Conservation (phyloP, 2,329 filamentous ascomycete genomes). For the Ceratocystis huliohia region DNA sequence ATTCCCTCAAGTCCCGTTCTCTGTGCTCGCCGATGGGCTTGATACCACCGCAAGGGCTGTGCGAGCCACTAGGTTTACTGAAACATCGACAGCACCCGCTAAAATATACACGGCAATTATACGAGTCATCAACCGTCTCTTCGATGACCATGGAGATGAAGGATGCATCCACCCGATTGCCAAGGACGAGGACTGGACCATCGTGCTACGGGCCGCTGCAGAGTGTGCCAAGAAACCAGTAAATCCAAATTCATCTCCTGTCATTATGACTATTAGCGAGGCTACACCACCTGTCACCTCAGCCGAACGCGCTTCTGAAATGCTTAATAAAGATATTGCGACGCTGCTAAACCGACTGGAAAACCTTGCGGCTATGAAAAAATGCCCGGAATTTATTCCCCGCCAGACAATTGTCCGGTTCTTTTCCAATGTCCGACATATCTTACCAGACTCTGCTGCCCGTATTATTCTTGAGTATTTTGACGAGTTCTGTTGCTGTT, state of each 20-base stretch:
- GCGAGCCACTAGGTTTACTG: slow-evolving; percentile 14
- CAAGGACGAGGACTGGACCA: slow-evolving; percentile 53
- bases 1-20: slow-evolving; percentile 47
- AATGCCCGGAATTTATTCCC: slow-evolving; percentile 45
- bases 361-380: slow-evolving; percentile 33
- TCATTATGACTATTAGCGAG: neutral
- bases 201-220: slow-evolving; percentile 46
- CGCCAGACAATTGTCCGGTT: slow-evolving; percentile 54
- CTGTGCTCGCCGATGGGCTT: slow-evolving; percentile 46
- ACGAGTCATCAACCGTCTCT: slow-evolving; percentile 38
- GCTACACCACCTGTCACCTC: neutral
- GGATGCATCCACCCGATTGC: slow-evolving; percentile 43
- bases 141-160: slow-evolving; percentile 39
- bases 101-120: slow-evolving; percentile 38
- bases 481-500: slow-evolving; percentile 55
- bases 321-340: slow-evolving; percentile 34
- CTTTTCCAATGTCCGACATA: slow-evolving; percentile 47
- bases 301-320: slow-evolving; percentile 27
- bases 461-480: slow-evolving; percentile 55
- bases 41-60: slow-evolving; percentile 26
- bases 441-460: slow-evolving; percentile 52
- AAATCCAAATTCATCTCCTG: slow-evolving; percentile 7
- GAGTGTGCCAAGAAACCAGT: slow-evolving; percentile 33
- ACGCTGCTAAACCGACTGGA: slow-evolving; percentile 40
- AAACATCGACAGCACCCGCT: slow-evolving; percentile 26